Evolutionary conservation across 1,139 yeast species (phyloP).

Genomic region (Blastobotrys serpentis): DNA sequence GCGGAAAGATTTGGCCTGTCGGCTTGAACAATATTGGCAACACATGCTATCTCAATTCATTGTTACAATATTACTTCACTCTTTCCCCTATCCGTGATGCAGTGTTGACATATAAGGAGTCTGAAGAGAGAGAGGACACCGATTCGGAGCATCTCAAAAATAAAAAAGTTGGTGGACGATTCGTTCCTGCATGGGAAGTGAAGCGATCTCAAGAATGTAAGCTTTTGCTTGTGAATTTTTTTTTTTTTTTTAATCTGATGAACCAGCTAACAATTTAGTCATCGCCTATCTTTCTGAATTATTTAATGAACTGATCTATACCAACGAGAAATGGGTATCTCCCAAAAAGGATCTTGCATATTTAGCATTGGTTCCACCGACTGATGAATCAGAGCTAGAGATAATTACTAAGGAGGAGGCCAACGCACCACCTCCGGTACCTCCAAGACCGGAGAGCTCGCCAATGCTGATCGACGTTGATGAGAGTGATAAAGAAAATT

Average conservation of each 20-base stretch:
- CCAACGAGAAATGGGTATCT: constrained; percentile 62
- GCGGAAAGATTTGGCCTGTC: constrained; percentile 54
- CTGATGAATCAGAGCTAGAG: constrained; percentile 21
- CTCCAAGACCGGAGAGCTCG: constrained; percentile 7
- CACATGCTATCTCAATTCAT: constrained; percentile 88
- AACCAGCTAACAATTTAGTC: constrained; percentile 32
- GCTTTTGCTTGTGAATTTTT: not conserved
- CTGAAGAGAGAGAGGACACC: constrained; percentile 31
- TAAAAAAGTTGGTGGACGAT: constrained; percentile 77
- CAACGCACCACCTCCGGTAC: constrained; percentile 14
- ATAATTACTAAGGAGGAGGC: constrained; percentile 7
- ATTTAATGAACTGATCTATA: constrained; percentile 66
- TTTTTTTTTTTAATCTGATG: too few relatives aligned
- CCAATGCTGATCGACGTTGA: constrained; percentile 10
- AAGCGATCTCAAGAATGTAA: constrained; percentile 69
- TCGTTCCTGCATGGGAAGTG: constrained; percentile 69
- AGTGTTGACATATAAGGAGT: constrained; percentile 53
- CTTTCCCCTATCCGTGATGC: constrained; percentile 75
- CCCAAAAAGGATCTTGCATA: constrained; percentile 87
- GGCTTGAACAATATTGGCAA: constrained; percentile 94
- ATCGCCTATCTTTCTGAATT: constrained; percentile 67
- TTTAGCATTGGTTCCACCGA: constrained; percentile 62
- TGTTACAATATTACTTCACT: constrained; percentile 85
- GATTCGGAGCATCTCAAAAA: constrained; percentile 31
- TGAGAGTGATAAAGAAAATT: constrained; percentile 7